These are phyloP conservation scores for Microcera coccophila DNA, from an alignment of 2,329 filamentous ascomycete genomes.

Conservation along the genomic window DNA sequence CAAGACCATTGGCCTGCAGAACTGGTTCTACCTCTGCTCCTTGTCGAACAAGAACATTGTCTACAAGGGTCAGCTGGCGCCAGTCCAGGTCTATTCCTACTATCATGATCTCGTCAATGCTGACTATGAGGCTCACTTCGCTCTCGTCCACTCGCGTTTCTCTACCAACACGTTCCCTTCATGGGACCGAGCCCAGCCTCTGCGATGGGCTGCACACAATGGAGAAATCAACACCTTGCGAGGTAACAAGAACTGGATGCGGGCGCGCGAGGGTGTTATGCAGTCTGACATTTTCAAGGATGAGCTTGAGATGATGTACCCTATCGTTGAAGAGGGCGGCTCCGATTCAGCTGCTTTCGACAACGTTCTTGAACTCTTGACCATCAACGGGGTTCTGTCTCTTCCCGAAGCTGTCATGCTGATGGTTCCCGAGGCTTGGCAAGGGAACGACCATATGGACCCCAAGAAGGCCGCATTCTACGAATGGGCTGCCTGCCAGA, in stretches of 20 bases:
- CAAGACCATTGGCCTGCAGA: slow-evolving; percentile 89
- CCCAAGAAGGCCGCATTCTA: slow-evolving; percentile 96
- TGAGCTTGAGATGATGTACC: slow-evolving; percentile 85
- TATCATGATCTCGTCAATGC: slow-evolving; percentile 96
- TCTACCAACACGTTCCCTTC: slow-evolving; percentile 98
- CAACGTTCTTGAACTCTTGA: slow-evolving; percentile 89
- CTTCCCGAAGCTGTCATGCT: slow-evolving; percentile 96
- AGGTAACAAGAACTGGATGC: slow-evolving; percentile 99
- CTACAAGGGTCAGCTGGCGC: slow-evolving; percentile 95
- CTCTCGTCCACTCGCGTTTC: slow-evolving; percentile 93
- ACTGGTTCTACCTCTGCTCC: slow-evolving; percentile 98
- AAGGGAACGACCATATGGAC: slow-evolving; percentile 88
- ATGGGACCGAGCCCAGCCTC: slow-evolving; percentile 94
- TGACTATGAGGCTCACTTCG: slow-evolving; percentile 96
- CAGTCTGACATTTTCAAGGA: slow-evolving; percentile 89
- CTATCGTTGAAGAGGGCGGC: slow-evolving; percentile 92
- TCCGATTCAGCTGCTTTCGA: slow-evolving; percentile 97
- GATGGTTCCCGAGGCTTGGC: slow-evolving; percentile 98
- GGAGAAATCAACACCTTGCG: slow-evolving; percentile 97
- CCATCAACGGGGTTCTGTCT: slow-evolving; percentile 93
- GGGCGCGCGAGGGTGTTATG: slow-evolving; percentile 90
- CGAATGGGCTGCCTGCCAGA: slow-evolving; percentile 97
- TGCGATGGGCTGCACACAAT: slow-evolving; percentile 97
- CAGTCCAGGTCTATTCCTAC: slow-evolving; percentile 95
- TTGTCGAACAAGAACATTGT: slow-evolving; percentile 98